Evolutionary conservation across 2,329 filamentous ascomycete genomes (phyloP).

Genomic region (Colletotrichum noveboracense): DNA sequence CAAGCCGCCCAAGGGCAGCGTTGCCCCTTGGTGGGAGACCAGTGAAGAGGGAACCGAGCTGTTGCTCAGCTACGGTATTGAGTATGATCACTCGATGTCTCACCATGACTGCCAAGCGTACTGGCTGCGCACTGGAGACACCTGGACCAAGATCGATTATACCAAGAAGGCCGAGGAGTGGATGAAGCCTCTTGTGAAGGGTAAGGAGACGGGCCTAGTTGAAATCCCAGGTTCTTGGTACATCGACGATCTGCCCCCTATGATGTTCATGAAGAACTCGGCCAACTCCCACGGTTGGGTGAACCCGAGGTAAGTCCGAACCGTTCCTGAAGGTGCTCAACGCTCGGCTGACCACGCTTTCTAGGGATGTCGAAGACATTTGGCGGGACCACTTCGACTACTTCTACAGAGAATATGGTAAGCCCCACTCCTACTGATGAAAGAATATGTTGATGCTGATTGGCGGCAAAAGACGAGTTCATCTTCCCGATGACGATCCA

Average conservation of each 20-base stretch:
- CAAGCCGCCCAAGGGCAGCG: constrained; percentile 73
- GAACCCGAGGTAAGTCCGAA: constrained; percentile 40
- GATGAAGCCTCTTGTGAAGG: constrained; percentile 70
- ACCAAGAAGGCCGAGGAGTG: constrained; percentile 63
- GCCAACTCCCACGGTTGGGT: constrained; percentile 68
- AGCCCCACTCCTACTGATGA: rapidly evolving
- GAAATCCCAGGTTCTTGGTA: constrained; percentile 72
- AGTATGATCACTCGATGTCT: constrained; percentile 72
- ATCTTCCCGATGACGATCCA: constrained; percentile 81
- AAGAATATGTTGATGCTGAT: background rate
- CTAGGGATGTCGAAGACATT: constrained; percentile 63
- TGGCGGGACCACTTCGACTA: constrained; percentile 74
- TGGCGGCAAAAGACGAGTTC: constrained; percentile 61
- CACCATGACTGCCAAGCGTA: constrained; percentile 71
- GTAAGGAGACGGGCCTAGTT: constrained; percentile 65
- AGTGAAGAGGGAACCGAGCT: constrained; percentile 70
- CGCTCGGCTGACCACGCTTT: rapidly evolving
- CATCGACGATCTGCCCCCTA: constrained; percentile 67
- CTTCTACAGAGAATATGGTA: constrained; percentile 71
- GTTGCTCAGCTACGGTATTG: constrained; percentile 70
- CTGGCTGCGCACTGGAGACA: constrained; percentile 66
- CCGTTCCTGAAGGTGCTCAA: rapidly evolving
- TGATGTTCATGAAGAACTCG: constrained; percentile 75
- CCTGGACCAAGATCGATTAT: constrained; percentile 73
- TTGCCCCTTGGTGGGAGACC: constrained; percentile 78